Conservation (phyloP, 345 rosid genomes). For the Ailanthus altissimus region DNA sequence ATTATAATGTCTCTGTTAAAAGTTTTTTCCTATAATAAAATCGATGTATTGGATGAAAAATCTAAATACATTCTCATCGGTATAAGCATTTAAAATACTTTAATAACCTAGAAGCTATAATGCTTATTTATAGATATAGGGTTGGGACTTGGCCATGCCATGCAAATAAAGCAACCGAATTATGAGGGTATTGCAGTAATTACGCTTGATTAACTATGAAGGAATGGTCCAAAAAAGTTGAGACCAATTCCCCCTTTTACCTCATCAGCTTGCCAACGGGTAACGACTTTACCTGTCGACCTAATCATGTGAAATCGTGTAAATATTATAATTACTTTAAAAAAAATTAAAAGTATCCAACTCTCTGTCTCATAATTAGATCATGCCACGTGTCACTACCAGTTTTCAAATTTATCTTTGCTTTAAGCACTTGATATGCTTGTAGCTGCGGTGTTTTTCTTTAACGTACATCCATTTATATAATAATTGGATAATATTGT, state of each 20-base stretch:
- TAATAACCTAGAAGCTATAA: too few relatives aligned
- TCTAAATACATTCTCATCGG: background rate
- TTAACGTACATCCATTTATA: too few relatives aligned
- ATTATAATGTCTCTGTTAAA: too few relatives aligned
- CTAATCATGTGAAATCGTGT: conserved; percentile 36
- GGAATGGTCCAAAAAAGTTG: conserved; percentile 45
- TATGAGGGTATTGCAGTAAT: conserved; percentile 36
- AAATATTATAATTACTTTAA: conserved; percentile 12
- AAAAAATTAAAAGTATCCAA: conserved; percentile 15
- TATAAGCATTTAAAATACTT: background rate
- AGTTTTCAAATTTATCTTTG: background rate
- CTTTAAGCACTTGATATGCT: background rate
- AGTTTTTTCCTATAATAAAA: too few relatives aligned
- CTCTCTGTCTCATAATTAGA: conserved; percentile 4
- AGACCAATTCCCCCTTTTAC: conserved; percentile 45
- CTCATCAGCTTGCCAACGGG: conserved; percentile 32
- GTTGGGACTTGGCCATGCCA: background rate
- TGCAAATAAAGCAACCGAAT: conserved; percentile 7
- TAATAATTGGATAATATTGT: too few relatives aligned
- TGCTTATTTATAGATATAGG: background rate
- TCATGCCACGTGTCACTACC: conserved; percentile 10
- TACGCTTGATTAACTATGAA: conserved; percentile 8
- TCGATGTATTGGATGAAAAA: background rate
- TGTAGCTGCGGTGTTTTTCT: background rate
- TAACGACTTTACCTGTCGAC: conserved; percentile 79